phyloP scores from a whole-genome alignment of 106 monocot genomes.

The Allium sativum region DNA sequence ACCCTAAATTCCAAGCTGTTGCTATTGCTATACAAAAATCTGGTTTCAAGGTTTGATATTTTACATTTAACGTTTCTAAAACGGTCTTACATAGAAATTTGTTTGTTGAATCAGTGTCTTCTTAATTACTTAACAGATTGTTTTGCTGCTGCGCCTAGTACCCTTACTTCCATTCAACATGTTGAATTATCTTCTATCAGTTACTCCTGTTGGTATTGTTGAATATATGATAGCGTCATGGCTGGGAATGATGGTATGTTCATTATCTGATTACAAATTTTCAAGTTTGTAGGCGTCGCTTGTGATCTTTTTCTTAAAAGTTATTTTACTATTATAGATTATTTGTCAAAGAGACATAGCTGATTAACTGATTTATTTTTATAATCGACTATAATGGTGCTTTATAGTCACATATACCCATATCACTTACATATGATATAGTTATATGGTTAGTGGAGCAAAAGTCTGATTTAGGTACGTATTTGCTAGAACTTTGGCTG shows the following conservation, averaged over 20 bases:
- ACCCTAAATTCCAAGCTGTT: conserved; percentile 97
- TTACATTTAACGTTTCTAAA: background rate
- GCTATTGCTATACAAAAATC: conserved; percentile 99
- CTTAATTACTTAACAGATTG: conserved; percentile 45
- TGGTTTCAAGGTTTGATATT: conserved; percentile 72
- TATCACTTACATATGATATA: too few relatives aligned
- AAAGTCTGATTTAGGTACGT: too few relatives aligned
- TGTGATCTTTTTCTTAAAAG: background rate
- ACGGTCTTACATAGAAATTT: background rate
- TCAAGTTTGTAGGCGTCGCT: background rate
- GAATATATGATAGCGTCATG: conserved; percentile 89
- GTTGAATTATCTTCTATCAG: conserved; percentile 95
- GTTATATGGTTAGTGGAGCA: too few relatives aligned
- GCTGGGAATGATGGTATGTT: conserved; percentile 97
- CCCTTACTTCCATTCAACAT: conserved; percentile 96
- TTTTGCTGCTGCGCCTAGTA: conserved; percentile 81
- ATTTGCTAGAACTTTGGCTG: too few relatives aligned
- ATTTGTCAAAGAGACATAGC: background rate
- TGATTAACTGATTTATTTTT: background rate
- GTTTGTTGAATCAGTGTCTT: background rate
- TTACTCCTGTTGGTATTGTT: conserved; percentile 78
- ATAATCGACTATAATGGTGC: too few relatives aligned
- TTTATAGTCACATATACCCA: too few relatives aligned
- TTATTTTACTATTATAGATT: background rate
- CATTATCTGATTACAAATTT: background rate